These are phyloP conservation scores for Pseudogymnoascus sp. DNA, from an alignment of 2,329 filamentous ascomycete species.

Conservation along the genomic window DNA sequence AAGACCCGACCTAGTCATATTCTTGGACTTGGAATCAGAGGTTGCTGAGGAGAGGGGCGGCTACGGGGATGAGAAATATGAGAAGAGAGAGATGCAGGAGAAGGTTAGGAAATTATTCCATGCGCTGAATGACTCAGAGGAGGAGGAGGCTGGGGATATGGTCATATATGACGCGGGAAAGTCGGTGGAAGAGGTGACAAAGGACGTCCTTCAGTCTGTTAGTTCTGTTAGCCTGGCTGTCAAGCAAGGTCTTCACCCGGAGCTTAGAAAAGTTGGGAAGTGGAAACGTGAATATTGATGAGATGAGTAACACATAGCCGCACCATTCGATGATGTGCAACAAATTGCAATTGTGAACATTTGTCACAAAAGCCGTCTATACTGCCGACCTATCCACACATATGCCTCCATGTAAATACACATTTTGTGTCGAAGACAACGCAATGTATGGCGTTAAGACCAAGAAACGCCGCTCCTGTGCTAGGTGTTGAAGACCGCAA, in stretches of 20 bases:
- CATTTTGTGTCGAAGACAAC: slow-evolving; percentile 2
- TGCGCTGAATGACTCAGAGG: slow-evolving; percentile 38
- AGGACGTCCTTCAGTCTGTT: slow-evolving; percentile 36
- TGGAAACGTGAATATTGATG: slow-evolving; percentile 11
- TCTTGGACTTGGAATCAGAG: slow-evolving; percentile 70
- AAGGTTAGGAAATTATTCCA: slow-evolving; percentile 69
- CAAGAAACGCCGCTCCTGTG: slow-evolving; percentile 23
- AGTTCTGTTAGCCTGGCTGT: slow-evolving; percentile 26
- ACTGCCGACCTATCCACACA: background rate
- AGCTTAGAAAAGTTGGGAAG: slow-evolving; percentile 9
- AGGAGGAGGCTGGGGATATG: slow-evolving; percentile 44
- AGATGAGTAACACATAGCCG: background rate
- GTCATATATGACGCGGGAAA: slow-evolving; percentile 46
- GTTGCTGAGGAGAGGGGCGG: slow-evolving; percentile 70
- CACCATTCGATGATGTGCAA: background rate
- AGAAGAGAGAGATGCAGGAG: slow-evolving; percentile 73
- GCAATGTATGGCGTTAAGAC: slow-evolving; percentile 27
- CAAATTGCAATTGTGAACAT: background rate
- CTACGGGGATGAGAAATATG: slow-evolving; percentile 83
- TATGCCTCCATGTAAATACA: slow-evolving; percentile 4
- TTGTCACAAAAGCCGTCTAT: background rate
- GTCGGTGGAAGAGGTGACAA: slow-evolving; percentile 47
- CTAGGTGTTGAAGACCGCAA: slow-evolving; percentile 27
- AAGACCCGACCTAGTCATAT: slow-evolving; percentile 77
- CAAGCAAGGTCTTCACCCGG: background rate